Conservation (phyloP, 2,329 filamentous ascomycete species). For the Xylaria sp. region DNA sequence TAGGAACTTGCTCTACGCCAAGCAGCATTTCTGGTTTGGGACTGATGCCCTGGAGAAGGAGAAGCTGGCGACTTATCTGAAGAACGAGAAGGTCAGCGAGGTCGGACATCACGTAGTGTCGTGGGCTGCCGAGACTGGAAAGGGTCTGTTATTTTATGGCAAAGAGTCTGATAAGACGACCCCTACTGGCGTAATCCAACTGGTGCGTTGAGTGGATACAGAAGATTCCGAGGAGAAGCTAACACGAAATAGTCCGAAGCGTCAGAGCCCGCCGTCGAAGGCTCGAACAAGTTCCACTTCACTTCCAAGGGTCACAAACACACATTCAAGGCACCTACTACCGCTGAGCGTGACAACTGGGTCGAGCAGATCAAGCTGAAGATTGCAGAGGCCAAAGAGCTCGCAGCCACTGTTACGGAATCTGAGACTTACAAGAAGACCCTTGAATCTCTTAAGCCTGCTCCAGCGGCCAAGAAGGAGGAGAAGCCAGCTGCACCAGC, state of each 20-base stretch:
- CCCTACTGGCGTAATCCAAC: conserved; percentile 83
- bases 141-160: conserved; percentile 92
- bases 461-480: conserved; percentile 57
- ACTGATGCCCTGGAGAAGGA: conserved; percentile 78
- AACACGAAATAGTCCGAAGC: conserved; percentile 63
- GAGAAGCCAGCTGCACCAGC: conserved; percentile 55
- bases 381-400: conserved; percentile 85
- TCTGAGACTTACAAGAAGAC: conserved; percentile 90
- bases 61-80: conserved; percentile 80
- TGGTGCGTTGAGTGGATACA: conserved; percentile 67
- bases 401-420: conserved; percentile 77
- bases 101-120: conserved; percentile 82
- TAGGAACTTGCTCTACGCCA: conserved; percentile 88
- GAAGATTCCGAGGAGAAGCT: conserved; percentile 37
- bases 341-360: conserved; percentile 91
- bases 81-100: conserved; percentile 84
- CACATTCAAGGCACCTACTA: conserved; percentile 82
- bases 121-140: conserved; percentile 93
- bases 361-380: conserved; percentile 84
- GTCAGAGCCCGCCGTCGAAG: conserved; percentile 79
- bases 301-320: conserved; percentile 90
- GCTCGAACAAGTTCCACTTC: conserved; percentile 85
- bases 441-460: conserved; percentile 74
- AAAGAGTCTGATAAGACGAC: conserved; percentile 86
- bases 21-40: conserved; percentile 93